These are phyloP conservation scores for Scytalidium sp. DNA, from an alignment of 2,329 filamentous ascomycete genomes.

Conservation along the genomic window DNA sequence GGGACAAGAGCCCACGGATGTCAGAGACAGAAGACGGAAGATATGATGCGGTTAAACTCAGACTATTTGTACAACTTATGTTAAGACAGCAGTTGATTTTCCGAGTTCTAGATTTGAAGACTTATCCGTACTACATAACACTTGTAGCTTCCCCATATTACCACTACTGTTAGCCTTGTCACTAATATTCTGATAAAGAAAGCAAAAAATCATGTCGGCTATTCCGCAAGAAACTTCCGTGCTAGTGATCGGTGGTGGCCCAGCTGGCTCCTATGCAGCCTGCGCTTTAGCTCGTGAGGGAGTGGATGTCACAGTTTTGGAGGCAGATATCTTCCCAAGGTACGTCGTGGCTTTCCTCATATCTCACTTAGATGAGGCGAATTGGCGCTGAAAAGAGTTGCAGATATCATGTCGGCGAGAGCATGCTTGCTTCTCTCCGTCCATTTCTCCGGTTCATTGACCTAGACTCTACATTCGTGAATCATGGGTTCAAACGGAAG, in stretches of 20 bases:
- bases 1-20: too few species aligned
- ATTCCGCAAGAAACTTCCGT: background rate
- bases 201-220: too few species aligned
- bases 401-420: slow-evolving; percentile 30
- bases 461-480: slow-evolving; percentile 34
- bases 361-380: background rate
- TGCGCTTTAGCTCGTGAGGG: slow-evolving; percentile 41
- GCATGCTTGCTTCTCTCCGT: slow-evolving; percentile 34
- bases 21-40: too few species aligned
- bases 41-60: too few species aligned
- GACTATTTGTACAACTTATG: too few species aligned
- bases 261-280: slow-evolving; percentile 42
- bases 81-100: too few species aligned
- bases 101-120: too few species aligned
- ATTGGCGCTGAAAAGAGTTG: background rate
- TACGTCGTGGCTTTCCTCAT: slow-evolving; percentile 12
- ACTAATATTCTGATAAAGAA: too few species aligned
- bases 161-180: background rate
- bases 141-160: background rate
- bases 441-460: slow-evolving; percentile 43
- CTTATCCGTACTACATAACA: too few species aligned
- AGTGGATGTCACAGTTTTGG: slow-evolving; percentile 39
- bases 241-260: slow-evolving; percentile 42
- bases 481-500: slow-evolving; percentile 39
- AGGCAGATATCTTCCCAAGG: slow-evolving; percentile 41